Conservation (phyloP, 2,329 filamentous ascomycete genomes). For the Calonectria hawksworthii region DNA sequence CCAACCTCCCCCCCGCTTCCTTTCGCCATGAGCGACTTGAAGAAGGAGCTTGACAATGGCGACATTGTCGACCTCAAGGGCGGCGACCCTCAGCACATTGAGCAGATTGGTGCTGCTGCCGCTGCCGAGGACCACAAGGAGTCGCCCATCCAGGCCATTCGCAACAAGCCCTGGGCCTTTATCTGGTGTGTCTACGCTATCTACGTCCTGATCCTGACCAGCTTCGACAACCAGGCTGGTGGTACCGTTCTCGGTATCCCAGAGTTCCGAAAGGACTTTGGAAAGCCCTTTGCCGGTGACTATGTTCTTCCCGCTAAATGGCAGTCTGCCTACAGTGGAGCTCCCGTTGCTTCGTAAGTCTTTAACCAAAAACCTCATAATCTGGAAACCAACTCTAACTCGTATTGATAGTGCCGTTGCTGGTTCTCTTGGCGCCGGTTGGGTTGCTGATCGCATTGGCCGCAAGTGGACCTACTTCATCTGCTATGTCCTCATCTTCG, state of each 20-base stretch:
- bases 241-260: conserved; percentile 34
- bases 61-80: conserved; percentile 27
- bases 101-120: conserved; percentile 30
- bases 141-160: conserved; percentile 29
- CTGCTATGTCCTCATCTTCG: conserved; percentile 31
- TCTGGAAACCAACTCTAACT: background rate
- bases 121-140: conserved; percentile 34
- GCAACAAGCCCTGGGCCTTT: conserved; percentile 30
- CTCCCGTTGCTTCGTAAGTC: conserved; percentile 36
- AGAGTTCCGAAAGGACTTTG: conserved; percentile 39
- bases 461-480: conserved; percentile 35
- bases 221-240: conserved; percentile 37
- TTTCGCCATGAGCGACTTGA: conserved; percentile 24
- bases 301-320: conserved; percentile 35
- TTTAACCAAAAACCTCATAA: background rate
- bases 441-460: conserved; percentile 32
- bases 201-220: conserved; percentile 34
- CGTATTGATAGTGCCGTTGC: conserved; percentile 22
- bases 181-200: conserved; percentile 38
- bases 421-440: conserved; percentile 33
- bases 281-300: conserved; percentile 22
- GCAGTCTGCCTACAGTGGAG: conserved; percentile 39
- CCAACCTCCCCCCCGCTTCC: background rate
- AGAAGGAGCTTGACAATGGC: conserved; percentile 22
- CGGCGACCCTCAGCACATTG: conserved; percentile 31